Percentiles rank a stretch among this genome's conserved stretches.
Evolutionary conservation across 2,329 filamentous ascomycete species (phyloP).

Genomic region (Pseudogymnoascus verrucosus): DNA sequence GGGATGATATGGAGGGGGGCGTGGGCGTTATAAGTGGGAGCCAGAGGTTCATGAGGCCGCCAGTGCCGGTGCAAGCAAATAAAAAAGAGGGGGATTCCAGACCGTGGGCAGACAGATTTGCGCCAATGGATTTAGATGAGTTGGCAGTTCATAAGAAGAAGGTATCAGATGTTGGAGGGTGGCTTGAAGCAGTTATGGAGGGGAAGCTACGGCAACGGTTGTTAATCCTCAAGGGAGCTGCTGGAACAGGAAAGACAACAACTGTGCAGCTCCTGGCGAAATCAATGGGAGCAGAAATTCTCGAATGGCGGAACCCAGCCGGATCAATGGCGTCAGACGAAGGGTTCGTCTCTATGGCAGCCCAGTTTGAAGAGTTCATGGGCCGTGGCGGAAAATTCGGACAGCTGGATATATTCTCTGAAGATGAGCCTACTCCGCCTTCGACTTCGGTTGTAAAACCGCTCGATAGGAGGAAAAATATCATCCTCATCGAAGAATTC

Average conservation of each 20-base stretch:
- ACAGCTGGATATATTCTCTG: slow-evolving; percentile 47
- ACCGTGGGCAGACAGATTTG: slow-evolving; percentile 85
- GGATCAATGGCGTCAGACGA: slow-evolving; percentile 49
- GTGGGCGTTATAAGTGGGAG: slow-evolving; percentile 30
- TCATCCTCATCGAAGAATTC: slow-evolving; percentile 76
- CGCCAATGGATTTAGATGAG: slow-evolving; percentile 67
- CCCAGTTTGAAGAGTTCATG: slow-evolving; percentile 89
- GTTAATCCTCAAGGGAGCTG: slow-evolving; percentile 79
- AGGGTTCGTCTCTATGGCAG: slow-evolving; percentile 56
- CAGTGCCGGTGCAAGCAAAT: slow-evolving; percentile 24
- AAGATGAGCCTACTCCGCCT: slow-evolving; percentile 19
- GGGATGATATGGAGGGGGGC: slow-evolving; percentile 27
- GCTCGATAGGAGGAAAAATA: slow-evolving; percentile 35
- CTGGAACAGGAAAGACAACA: slow-evolving; percentile 88
- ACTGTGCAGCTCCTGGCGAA: slow-evolving; percentile 71
- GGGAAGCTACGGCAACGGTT: slow-evolving; percentile 62
- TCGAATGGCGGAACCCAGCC: slow-evolving; percentile 86
- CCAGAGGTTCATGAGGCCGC: slow-evolving; percentile 45
- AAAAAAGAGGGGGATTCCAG: slow-evolving; percentile 47
- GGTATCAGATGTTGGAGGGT: slow-evolving; percentile 73
- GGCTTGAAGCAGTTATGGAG: slow-evolving; percentile 67
- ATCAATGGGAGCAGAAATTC: slow-evolving; percentile 65
- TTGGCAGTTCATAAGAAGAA: slow-evolving; percentile 94
- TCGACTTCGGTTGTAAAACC: slow-evolving; percentile 25
- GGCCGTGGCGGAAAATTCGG: slow-evolving; percentile 73